phyloP scores from a whole-genome alignment of 441 rosid species.

The Aquilaria agallochum region DNA sequence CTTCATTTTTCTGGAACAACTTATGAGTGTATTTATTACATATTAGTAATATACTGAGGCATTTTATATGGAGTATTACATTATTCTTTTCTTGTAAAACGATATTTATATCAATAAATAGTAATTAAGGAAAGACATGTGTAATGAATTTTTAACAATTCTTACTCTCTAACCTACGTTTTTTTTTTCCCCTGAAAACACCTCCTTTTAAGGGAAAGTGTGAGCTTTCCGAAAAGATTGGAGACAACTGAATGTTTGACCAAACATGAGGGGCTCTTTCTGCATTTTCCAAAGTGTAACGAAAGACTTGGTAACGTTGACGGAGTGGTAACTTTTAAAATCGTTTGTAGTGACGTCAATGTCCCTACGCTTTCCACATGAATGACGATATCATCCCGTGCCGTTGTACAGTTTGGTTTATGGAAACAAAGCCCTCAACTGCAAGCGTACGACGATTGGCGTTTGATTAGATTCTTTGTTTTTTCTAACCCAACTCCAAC shows the following conservation, averaged over 20 bases:
- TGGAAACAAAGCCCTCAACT: background rate
- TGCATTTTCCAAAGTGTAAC: background rate
- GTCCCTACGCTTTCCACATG: background rate
- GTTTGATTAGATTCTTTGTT: background rate
- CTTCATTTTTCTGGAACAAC: too few relatives aligned
- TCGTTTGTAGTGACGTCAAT: constrained; percentile 14
- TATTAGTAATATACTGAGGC: too few relatives aligned
- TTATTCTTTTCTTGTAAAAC: too few relatives aligned
- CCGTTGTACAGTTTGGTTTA: background rate
- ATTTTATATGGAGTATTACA: too few relatives aligned
- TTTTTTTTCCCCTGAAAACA: constrained; percentile 15
- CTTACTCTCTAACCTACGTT: background rate
- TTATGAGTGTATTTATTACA: too few relatives aligned
- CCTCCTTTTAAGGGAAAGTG: background rate
- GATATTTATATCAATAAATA: too few relatives aligned
- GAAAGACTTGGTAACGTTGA: background rate
- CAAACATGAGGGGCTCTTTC: background rate
- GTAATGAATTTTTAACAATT: too few relatives aligned
- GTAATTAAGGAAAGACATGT: too few relatives aligned
- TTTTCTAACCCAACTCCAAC: constrained; percentile 8
- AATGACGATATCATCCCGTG: constrained; percentile 9
- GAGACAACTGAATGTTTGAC: too few relatives aligned
- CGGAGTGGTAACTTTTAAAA: background rate
- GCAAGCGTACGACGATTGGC: constrained; percentile 1
- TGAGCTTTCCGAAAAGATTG: too few relatives aligned